Base-by-base conservation (phyloP, 208 protist genomes). In the Leishmania arabica region DNA sequence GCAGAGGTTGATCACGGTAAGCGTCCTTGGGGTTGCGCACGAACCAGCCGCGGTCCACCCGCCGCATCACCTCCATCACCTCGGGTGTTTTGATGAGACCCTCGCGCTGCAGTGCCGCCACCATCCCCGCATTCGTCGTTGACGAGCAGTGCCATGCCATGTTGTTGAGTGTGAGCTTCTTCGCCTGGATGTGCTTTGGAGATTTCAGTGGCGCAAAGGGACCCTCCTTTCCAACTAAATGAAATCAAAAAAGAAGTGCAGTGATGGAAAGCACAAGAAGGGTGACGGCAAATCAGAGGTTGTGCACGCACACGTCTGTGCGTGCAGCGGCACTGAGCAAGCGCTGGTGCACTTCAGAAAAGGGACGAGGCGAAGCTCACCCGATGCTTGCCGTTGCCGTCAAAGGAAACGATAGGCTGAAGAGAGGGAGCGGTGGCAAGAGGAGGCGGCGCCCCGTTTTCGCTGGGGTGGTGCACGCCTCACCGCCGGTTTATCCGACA, bases 61-160 rank as follows among this genome's bases (percentile, higher is more conserved):
- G 82, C 1, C 58, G 88, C 90, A 98, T 90, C 56, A 91, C 93
- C 0, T 79, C 83, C 24, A 84, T 79, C 37, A 98, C 89, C 24
- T 78, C 80, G 15, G 85, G 47, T 11, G 85, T 94, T 53, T 86
- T 91, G 27, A 96, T 80, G 51, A 96, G 79, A 3, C 81, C 86
- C 34, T 89, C 82, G 34, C 80, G 73, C 34, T 88, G 84, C 40
- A 98, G 81, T 13, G 89, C 87, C 6, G 64, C 75, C 47, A 98
- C 84, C 69, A 98, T 85, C 53, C 78, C 85, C 15, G 77, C 85
- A 76, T 98, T 97, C 6, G 88, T 95, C 54, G 77, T 77, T 13
- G 86, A 89, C 15, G 92, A 95, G 84, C 94, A 96, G 42, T 72
- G 86, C 92, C 92, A 97, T 60, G 94, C 88, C 94, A 97, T 97